Conservation (phyloP, 768 basidiomycete genomes). For the Hydnomerulius pinastri region DNA sequence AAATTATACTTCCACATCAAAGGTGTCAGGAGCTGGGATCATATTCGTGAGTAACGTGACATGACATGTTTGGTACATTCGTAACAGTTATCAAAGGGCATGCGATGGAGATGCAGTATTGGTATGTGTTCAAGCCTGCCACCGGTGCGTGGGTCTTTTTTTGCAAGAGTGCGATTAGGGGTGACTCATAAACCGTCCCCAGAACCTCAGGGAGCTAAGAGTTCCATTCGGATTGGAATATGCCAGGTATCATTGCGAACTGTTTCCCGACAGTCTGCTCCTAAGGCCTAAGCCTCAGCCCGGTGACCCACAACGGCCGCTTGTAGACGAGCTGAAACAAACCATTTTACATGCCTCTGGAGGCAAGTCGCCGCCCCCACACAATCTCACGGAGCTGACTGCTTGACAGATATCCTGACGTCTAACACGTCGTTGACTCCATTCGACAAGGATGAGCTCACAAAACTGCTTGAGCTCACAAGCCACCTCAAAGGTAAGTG, state of each 20-base stretch:
- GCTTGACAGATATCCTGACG: constrained; percentile 37
- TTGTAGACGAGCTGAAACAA: not conserved
- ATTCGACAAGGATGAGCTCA: constrained; percentile 36
- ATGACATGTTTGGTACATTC: not conserved
- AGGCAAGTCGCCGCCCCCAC: constrained; percentile 22
- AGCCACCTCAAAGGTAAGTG: constrained; percentile 35
- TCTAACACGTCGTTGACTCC: constrained; percentile 41
- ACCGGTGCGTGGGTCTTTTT: not conserved
- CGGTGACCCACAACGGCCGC: not conserved
- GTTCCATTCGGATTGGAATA: not conserved
- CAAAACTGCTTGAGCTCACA: constrained; percentile 35
- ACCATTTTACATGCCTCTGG: constrained; percentile 4
- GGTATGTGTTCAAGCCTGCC: constrained; percentile 11
- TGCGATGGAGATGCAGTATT: constrained; percentile 22
- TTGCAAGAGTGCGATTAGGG: not conserved
- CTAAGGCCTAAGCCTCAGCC: not conserved
- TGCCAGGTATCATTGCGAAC: constrained; percentile 5
- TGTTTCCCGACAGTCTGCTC: not conserved
- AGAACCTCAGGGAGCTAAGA: not conserved
- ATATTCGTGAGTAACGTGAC: constrained; percentile 38
- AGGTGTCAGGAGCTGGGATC: constrained; percentile 38
- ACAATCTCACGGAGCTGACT: not conserved
- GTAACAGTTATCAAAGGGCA: constrained; percentile 13
- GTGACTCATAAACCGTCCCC: not conserved
- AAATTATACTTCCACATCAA: constrained; percentile 35